Evolutionary conservation across 257 asterid genomes (phyloP).

Genomic region (Thymus mandschuricus): DNA sequence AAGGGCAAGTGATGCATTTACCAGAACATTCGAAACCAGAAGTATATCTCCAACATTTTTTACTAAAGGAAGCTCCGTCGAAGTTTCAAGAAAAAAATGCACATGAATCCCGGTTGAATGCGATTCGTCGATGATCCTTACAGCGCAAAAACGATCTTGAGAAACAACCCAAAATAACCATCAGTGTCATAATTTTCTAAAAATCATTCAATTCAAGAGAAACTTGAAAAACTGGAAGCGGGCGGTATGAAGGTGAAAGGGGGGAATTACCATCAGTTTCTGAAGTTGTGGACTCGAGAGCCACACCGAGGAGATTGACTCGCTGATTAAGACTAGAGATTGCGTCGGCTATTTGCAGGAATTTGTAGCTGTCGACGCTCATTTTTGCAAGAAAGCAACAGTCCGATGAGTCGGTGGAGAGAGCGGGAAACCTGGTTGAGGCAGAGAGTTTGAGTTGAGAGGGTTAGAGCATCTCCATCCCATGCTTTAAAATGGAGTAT

Average conservation of each 20-base stretch:
- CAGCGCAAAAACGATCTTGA: slow-evolving; percentile 59
- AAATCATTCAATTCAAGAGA: not conserved
- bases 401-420: too few relatives aligned
- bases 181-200: not conserved
- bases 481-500: too few relatives aligned
- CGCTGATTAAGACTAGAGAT: slow-evolving; percentile 49
- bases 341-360: slow-evolving; percentile 61
- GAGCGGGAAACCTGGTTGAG: slow-evolving; percentile 29
- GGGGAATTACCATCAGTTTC: slow-evolving; percentile 53
- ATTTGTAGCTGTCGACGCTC: slow-evolving; percentile 55
- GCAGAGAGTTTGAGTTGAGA: not conserved
- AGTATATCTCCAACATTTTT: slow-evolving; percentile 64
- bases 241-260: too few relatives aligned
- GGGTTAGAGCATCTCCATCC: too few relatives aligned
- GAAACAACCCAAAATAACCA: slow-evolving; percentile 7
- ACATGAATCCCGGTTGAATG: slow-evolving; percentile 51
- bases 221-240: not conserved
- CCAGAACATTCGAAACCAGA: slow-evolving; percentile 65
- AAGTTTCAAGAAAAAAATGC: slow-evolving; percentile 53
- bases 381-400: slow-evolving; percentile 32
- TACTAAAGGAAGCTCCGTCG: slow-evolving; percentile 67
- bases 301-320: slow-evolving; percentile 71
- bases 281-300: slow-evolving; percentile 53
- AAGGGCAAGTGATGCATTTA: slow-evolving; percentile 27
- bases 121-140: slow-evolving; percentile 68